Evolutionary conservation across 805 yeast species (phyloP), one percentile per base, ranked within the genome.

Genomic region (Sugiyamaella boreocaroliniensis): DNA sequence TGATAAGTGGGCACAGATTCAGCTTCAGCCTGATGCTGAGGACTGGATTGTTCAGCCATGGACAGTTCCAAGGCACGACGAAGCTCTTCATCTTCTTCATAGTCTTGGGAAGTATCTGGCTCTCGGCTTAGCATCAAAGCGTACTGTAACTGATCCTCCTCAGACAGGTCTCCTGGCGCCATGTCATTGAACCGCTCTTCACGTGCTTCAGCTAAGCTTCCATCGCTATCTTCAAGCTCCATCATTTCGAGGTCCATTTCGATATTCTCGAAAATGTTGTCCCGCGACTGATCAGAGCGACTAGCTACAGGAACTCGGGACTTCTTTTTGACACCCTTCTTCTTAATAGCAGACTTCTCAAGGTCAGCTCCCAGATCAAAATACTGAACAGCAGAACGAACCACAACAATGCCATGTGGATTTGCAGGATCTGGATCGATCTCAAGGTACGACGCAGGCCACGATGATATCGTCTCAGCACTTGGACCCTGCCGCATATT

Each of bases 41-140:
- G n/a, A 19, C 20, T 14, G 20, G 29, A n/a, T 43, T 29, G 48
- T 14, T 37, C 51, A 10, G 44, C 47, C 26, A 40, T 45, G 8
- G 59, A 55, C 15, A 49, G 16, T 26, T 51, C 48, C 9, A 56
- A 22, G 2, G 59, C 59, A 10, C 42, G 47, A 26, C 40, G 26
- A 12, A 58, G 48, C 19, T 55, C 56, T 19, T 53, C 59, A 12
- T 55, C 61, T 11, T 49, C 58, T 15, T 49, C 53, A 29, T 50
- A 45, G 11, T 48, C 34, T 7, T 34, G 15, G 7, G 22, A 14
- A 7, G 16, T 18, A 15, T 48, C 40, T 11, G 54, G 43, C 45
- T 58, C 63, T 45, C 59, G 59, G 52, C 68, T 64, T 29, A 67
- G 58, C 61, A 64, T 58, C 49, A 66, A 18, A 2, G 71, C 71